Base-by-base conservation (phyloP, 257 asterid species). In the Ilex asprella region DNA sequence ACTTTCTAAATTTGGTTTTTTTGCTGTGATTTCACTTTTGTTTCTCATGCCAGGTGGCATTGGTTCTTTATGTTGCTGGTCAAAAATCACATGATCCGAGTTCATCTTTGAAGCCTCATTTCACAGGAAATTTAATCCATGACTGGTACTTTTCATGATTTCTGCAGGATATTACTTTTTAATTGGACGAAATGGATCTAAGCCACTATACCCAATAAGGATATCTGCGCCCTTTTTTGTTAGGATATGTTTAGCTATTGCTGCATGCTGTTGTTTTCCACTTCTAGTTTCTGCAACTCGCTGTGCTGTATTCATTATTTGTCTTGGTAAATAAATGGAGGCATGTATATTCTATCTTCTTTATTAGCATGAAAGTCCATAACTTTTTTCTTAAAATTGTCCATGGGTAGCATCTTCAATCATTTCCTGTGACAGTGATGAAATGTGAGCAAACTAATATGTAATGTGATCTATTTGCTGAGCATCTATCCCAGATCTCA, bases 101-200 rank as follows among this genome's bases (percentile, higher is more conserved):
- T 82, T 93, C 99, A 67, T 93, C 99, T 27, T 71, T 87, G 68
- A 89, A 85, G 83, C 87, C 95, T 72, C 95, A 81, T 58, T 70
- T 82, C 72, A 77, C 84, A 5, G 95, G 97, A 70, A 85, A 85
- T 81, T 73, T 89, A 53, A 85, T 93, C 70, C 85, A 82, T 55
- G 99, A 89, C 81, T 87, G 94, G 99, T 89, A 86, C 75, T n/a
- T 61, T 58, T 11, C 15, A 55, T 64, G 39, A 9, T 64, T 69
- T 59, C 27, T 21, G 21, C 31, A 59, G 61, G 50, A 8, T 12
- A 44, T 8, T 4, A 12, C 10, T 49, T 15, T 49, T 11, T 49
- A 12, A 1, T 35, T 2, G 1, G 54, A 49, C 54, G 14, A 11
- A 49, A 49, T 15, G 16, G 14, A 49, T 49, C 14, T 35, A 2